Conservation (phyloP, 148 eudicot species). For the Nepenthes mirabilis region DNA sequence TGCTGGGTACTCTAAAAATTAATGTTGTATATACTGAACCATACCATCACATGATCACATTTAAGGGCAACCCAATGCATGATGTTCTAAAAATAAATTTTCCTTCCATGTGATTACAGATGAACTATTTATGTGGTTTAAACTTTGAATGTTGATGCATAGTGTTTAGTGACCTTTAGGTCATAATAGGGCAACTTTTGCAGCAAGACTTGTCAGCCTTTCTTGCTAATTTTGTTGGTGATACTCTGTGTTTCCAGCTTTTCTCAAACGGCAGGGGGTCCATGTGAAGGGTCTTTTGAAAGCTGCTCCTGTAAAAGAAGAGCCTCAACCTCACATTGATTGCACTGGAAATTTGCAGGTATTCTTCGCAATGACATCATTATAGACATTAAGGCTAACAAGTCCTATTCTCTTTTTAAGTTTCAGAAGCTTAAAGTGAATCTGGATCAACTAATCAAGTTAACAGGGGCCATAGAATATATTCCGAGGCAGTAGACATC, state of each 20-base stretch:
- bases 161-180: neutral
- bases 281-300: constrained; percentile 91
- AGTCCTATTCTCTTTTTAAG: neutral
- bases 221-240: neutral
- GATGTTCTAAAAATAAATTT: neutral
- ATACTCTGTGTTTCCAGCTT: constrained; percentile 40
- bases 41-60: no score
- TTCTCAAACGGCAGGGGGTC: constrained; percentile 89
- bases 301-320: constrained; percentile 79
- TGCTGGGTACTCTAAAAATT: neutral
- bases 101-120: neutral
- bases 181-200: neutral
- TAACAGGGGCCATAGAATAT: no score
- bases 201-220: neutral
- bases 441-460: neutral
- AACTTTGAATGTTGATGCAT: neutral
- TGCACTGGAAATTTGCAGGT: constrained; percentile 98
- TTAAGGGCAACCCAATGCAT: neutral
- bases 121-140: neutral
- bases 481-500: no score
- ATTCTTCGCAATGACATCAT: neutral
- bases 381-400: neutral
- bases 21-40: no score
- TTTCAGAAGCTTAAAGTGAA: neutral
- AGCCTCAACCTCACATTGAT: constrained; percentile 71